Evolutionary conservation across 1,284 basidiomycete species (phyloP).

Genomic region (Ustilago loliicola): DNA sequence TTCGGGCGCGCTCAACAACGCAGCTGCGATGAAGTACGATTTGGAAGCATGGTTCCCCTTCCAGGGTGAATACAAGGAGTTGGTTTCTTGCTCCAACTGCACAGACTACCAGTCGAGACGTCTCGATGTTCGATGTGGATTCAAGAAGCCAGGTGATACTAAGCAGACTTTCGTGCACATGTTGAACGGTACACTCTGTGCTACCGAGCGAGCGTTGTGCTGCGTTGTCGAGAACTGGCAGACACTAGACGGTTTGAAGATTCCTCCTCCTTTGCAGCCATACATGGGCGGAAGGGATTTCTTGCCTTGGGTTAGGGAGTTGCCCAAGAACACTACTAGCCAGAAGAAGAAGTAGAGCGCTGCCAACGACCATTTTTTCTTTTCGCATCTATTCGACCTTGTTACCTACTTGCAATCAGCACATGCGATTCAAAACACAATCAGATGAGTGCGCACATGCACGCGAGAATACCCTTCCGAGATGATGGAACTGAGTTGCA

Average conservation of each 20-base stretch:
- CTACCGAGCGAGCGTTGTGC: conserved; percentile 94
- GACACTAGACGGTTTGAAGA: conserved; percentile 89
- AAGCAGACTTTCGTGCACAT: conserved; percentile 70
- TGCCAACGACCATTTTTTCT: conserved; percentile 42
- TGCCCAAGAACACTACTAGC: conserved; percentile 78
- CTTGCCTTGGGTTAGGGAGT: conserved; percentile 85
- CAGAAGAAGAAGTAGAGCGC: conserved; percentile 76
- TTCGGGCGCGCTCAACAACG: conserved; percentile 94
- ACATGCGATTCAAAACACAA: no score
- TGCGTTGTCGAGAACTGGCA: conserved; percentile 99
- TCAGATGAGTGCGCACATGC: no score
- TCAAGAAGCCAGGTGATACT: conserved; percentile 69
- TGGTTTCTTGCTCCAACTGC: conserved; percentile 73
- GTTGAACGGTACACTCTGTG: conserved; percentile 86
- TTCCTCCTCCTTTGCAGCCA: conserved; percentile 88
- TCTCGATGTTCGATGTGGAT: conserved; percentile 67
- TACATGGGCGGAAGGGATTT: conserved; percentile 98
- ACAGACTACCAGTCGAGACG: conserved; percentile 72
- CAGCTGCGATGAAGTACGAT: conserved; percentile 96
- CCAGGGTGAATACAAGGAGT: conserved; percentile 94
- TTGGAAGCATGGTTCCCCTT: conserved; percentile 99
- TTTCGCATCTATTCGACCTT: conserved; percentile 48
- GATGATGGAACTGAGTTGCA: no score
- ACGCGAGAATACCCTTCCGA: no score
- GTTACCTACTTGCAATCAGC: background rate